Base-by-base conservation (phyloP, 2,329 filamentous ascomycete species). In the Botrytis hyacinthi region DNA sequence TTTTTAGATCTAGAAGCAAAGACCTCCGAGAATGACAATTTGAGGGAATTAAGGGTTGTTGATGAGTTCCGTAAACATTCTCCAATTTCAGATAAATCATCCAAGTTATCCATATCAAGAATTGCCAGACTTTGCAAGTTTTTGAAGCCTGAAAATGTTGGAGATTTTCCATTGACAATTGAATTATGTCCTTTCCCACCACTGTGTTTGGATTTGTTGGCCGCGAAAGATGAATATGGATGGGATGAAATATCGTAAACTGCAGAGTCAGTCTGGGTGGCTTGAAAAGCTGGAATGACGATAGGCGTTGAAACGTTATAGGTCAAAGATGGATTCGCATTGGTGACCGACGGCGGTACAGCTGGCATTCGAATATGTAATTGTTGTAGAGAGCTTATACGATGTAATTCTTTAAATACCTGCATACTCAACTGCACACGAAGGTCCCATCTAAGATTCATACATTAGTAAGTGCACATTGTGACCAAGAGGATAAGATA, bases 91-190 rank as follows among this genome's bases (percentile, higher is more conserved):
- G 83, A 80, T 20, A 90, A 78, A 46, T 88, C 82, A 48, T 89
- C 87, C 7, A 90, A 82, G 42, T 82, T 84, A 74, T 91, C 89
- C 70, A 91, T 90, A 75, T 91, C 89, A 48, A 91, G 82, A 10
- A 91, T 82, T 6, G 85, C 82, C 22, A 91, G 81, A 7, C 79
- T 85, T 75, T 85, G 86, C 22, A 91, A 82, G 54, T 84, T 84
- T 67, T 83, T 86, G 81, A 91, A 91, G 0, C 86, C 87, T 0
- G 87, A 87, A 8, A 91, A 79, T 0, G 87, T 90, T 1, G 86
- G 83, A 3, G 87, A 86, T 3, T 40, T 42, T 14, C 61, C 67
- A 35, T 73, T 74, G 42, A 69, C 12, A 5, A 66, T 10, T 20
- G 74, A 57, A 12, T 70, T 35, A 32, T 72, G 29, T 35, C 42